phyloP scores from a whole-genome alignment of 352 stramenopile species.

The Globisporangium barbulae region DNA sequence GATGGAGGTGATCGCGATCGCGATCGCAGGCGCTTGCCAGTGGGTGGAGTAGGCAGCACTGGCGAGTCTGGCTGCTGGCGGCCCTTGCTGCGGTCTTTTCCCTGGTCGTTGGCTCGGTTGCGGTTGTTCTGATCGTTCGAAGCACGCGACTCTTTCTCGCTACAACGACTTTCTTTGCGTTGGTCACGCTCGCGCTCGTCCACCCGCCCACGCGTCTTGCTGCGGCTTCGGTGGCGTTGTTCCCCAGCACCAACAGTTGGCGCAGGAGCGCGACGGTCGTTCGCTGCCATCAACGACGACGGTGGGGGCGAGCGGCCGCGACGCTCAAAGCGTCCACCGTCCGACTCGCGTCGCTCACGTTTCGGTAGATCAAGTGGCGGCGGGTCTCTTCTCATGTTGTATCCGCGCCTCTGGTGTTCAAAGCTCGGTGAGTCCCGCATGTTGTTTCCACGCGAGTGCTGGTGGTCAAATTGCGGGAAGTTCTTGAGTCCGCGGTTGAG shows the following conservation, averaged over 20 bases:
- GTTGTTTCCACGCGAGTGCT: neutral
- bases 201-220: constrained; percentile 4
- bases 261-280: constrained; percentile 5
- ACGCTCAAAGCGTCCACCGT: constrained; percentile 4
- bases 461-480: constrained; percentile 4
- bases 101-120: constrained; percentile 27
- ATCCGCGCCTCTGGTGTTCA: neutral
- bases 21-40: constrained; percentile 23
- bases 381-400: constrained; percentile 3
- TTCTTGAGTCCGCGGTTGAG: constrained; percentile 3
- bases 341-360: constrained; percentile 10
- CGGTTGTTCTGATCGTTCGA: constrained; percentile 35
- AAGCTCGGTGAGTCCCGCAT: neutral
- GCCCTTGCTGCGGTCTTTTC: constrained; percentile 16
- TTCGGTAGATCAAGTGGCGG: neutral
- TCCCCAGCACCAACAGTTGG: neutral
- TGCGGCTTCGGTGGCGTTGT: constrained; percentile 11
- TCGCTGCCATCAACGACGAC: constrained; percentile 23
- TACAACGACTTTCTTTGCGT: constrained; percentile 11
- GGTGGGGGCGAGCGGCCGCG: constrained; percentile 24
- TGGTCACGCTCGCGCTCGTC: constrained; percentile 6
- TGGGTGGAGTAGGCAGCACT: constrained; percentile 1
- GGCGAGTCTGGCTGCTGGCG: constrained; percentile 6
- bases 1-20: constrained; percentile 22
- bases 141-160: constrained; percentile 25